Evolutionary conservation across 2,329 filamentous ascomycete genomes (phyloP).

Genomic region (Chaetomiaceae sp.): DNA sequence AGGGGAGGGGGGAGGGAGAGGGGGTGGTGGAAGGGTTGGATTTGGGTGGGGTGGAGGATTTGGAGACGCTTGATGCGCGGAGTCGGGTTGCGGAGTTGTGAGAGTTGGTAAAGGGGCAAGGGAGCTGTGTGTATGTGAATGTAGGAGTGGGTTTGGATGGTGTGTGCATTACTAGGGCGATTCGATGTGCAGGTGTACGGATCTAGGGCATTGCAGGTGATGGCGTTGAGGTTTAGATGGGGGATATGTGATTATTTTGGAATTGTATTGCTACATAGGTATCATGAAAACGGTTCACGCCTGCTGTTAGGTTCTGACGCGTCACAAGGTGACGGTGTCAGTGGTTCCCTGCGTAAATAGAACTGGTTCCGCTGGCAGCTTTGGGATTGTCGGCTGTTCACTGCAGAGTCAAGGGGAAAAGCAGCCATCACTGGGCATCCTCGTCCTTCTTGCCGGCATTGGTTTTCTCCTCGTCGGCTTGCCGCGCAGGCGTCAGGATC

Average conservation of each 20-base stretch:
- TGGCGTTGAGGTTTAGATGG: no score
- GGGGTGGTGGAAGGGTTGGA: conserved; percentile 15
- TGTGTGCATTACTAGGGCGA: no score
- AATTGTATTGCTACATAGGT: neutral
- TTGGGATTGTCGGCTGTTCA: no score
- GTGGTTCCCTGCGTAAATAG: no score
- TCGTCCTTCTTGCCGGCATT: conserved; percentile 6
- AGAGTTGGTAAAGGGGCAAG: neutral
- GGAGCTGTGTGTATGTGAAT: neutral
- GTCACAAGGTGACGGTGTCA: no score
- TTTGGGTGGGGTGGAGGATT: conserved; percentile 24
- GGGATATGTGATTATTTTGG: neutral
- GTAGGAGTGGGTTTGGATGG: no score
- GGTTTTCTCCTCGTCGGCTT: conserved; percentile 6
- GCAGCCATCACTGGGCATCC: conserved; percentile 1
- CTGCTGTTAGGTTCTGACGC: no score
- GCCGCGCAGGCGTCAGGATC: conserved; percentile 51
- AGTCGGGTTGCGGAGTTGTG: conserved; percentile 34
- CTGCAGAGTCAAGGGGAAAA: no score
- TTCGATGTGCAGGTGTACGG: no score
- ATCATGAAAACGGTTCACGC: no score
- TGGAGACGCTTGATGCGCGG: conserved; percentile 36
- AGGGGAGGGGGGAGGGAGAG: neutral
- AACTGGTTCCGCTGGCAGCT: no score
- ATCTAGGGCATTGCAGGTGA: no score